These are phyloP conservation scores for Datura wrightii DNA, from an alignment of 257 asterid genomes.

Conservation along the genomic window DNA sequence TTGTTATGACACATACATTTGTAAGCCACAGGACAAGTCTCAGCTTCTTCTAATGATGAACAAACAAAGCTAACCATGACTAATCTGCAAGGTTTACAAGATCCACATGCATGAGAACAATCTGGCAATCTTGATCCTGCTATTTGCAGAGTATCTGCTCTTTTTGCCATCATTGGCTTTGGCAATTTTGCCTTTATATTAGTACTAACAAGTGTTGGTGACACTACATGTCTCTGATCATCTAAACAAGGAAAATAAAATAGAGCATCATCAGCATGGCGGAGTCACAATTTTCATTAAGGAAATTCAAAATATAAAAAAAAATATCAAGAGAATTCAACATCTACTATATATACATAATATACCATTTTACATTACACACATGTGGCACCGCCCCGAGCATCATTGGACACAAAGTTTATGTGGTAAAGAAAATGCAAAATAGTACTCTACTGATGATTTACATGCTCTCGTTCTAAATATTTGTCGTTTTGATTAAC, in stretches of 20 bases:
- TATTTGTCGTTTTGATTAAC: background rate
- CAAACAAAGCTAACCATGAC: constrained; percentile 91
- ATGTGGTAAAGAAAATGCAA: background rate
- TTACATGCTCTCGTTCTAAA: too few species aligned
- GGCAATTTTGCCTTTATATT: constrained; percentile 10
- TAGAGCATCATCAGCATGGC: background rate
- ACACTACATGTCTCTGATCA: constrained; percentile 43
- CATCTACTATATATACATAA: too few species aligned
- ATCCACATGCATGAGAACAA: constrained; percentile 89
- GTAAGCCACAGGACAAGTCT: constrained; percentile 89
- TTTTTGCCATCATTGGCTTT: constrained; percentile 18
- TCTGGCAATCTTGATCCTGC: constrained; percentile 84
- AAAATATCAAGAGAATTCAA: too few species aligned
- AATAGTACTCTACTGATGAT: background rate
- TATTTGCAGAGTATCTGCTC: constrained; percentile 42
- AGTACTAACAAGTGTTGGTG: constrained; percentile 18
- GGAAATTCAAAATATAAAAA: too few species aligned
- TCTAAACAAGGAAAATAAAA: background rate
- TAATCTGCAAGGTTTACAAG: constrained; percentile 84
- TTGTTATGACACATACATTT: constrained; percentile 90
- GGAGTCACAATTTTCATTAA: too few species aligned
- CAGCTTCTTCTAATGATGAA: constrained; percentile 86
- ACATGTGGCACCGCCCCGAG: too few species aligned
- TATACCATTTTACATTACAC: too few species aligned
- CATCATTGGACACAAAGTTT: background rate